Conservation (phyloP, 169 alveolate genomes). For the Pseudocohnilembus persalinus region DNA sequence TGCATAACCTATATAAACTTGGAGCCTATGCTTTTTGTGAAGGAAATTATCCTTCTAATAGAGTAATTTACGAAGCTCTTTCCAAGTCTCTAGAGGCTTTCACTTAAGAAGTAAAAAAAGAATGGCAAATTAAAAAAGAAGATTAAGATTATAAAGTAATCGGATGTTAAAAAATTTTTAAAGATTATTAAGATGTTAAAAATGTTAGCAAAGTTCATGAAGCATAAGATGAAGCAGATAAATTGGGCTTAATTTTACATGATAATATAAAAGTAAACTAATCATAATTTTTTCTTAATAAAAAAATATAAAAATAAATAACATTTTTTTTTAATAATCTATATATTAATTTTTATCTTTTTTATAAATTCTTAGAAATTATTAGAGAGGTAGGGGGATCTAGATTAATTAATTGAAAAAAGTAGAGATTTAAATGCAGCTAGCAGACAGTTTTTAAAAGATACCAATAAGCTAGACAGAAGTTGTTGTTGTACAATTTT, state of each 20-base stretch:
- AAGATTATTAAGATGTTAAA: not conserved
- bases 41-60: constrained; percentile 14
- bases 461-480: constrained; percentile 21
- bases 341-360: not conserved
- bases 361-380: not conserved
- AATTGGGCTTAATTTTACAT: not conserved
- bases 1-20: constrained; percentile 18
- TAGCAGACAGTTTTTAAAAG: constrained; percentile 10
- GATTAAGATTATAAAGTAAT: not conserved
- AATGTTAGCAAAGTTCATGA: not conserved
- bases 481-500: constrained; percentile 22
- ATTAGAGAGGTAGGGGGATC: constrained; percentile 11
- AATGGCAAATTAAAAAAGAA: not conserved
- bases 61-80: constrained; percentile 26
- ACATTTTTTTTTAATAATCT: too few species aligned
- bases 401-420: constrained; percentile 17
- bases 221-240: not conserved
- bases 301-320: not conserved
- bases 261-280: not conserved
- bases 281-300: constrained; percentile 1
- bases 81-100: constrained; percentile 4
- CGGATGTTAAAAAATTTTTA: not conserved
- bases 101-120: not conserved
- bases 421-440: constrained; percentile 31
- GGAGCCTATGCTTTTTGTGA: constrained; percentile 39